A percentile compares a stretch with the other conserved stretches of the same genome.
Evolutionary conservation across 768 basidiomycete genomes (phyloP).

Genomic region (Heimioporus sp.): DNA sequence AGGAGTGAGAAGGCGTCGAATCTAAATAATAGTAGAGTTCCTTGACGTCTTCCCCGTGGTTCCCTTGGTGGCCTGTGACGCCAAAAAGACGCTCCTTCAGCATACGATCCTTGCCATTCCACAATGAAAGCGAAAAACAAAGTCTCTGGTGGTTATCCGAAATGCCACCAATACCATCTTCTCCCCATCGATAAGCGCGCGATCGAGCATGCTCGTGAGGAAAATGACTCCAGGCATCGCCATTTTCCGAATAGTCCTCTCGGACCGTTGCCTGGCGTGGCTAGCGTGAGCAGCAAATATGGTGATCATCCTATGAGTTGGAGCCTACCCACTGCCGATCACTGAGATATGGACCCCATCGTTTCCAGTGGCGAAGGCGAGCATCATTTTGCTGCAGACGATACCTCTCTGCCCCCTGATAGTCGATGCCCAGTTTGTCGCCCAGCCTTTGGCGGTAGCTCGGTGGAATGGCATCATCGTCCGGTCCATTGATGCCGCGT

Average conservation of each 20-base stretch:
- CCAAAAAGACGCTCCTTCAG: slow-evolving; percentile 97
- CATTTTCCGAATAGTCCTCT: slow-evolving; percentile 96
- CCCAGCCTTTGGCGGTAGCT: slow-evolving; percentile 65
- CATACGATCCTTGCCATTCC: slow-evolving; percentile 94
- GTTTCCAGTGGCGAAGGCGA: slow-evolving; percentile 91
- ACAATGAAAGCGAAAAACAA: slow-evolving; percentile 86
- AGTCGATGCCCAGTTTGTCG: slow-evolving; percentile 62
- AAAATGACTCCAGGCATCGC: slow-evolving; percentile 95
- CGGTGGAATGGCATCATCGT: slow-evolving; percentile 19
- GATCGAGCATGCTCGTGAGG: slow-evolving; percentile 92
- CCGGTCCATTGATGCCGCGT: slow-evolving; percentile 2
- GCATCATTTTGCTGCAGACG: slow-evolving; percentile 81
- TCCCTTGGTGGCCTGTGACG: slow-evolving; percentile 95
- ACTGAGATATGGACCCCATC: slow-evolving; percentile 97
- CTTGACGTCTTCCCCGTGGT: slow-evolving; percentile 99
- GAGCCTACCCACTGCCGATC: slow-evolving; percentile 92
- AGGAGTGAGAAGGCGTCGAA: slow-evolving; percentile 97
- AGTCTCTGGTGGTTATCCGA: slow-evolving; percentile 96
- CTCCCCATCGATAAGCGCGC: slow-evolving; percentile 97
- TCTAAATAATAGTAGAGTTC: slow-evolving; percentile 99
- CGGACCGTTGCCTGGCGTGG: slow-evolving; percentile 85
- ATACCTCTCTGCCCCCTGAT: slow-evolving; percentile 79
- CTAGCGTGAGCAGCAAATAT: slow-evolving; percentile 9
- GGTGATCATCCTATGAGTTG: not conserved
- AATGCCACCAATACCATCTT: slow-evolving; percentile 96